These are phyloP conservation scores for Microbotryum saponariae DNA, from an alignment of 1,284 basidiomycete genomes.

Conservation along the genomic window DNA sequence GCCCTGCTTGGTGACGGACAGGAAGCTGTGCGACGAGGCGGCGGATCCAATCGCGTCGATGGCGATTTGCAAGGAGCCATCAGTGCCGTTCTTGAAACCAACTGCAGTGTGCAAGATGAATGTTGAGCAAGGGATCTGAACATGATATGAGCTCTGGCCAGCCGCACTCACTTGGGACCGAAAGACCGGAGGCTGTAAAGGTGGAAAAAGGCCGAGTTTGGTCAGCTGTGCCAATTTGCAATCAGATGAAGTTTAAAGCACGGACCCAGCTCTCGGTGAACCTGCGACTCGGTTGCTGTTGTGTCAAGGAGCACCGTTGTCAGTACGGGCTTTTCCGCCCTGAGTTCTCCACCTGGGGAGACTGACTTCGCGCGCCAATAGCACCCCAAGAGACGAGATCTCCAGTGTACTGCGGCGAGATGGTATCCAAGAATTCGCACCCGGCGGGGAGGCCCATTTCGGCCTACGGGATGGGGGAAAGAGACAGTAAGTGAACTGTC, in stretches of 20 bases:
- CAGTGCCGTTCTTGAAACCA: slow-evolving; percentile 55
- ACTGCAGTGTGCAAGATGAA: slow-evolving; percentile 67
- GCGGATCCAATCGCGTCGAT: slow-evolving; percentile 86
- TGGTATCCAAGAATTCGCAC: slow-evolving; percentile 56
- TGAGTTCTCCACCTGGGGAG: neutral
- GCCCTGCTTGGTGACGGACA: slow-evolving; percentile 78
- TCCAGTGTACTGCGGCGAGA: slow-evolving; percentile 87
- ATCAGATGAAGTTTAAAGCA: too few species aligned
- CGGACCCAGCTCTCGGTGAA: slow-evolving; percentile 56
- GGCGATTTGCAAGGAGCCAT: slow-evolving; percentile 41
- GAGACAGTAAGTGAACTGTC: neutral
- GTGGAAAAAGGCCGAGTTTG: neutral
- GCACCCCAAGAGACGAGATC: slow-evolving; percentile 96
- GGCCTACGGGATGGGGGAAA: slow-evolving; percentile 21
- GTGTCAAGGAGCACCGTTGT: neutral
- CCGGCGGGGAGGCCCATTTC: slow-evolving; percentile 43
- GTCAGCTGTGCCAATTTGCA: neutral
- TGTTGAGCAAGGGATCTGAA: neutral
- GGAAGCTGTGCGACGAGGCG: slow-evolving; percentile 76
- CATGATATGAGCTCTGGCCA: neutral
- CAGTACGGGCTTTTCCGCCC: neutral
- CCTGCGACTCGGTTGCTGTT: slow-evolving; percentile 79
- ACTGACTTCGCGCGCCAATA: slow-evolving; percentile 71
- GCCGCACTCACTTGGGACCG: slow-evolving; percentile 20
- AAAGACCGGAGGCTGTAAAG: slow-evolving; percentile 24